Conservation (phyloP, 768 basidiomycete genomes). For the Kwoniella botswanensis region DNA sequence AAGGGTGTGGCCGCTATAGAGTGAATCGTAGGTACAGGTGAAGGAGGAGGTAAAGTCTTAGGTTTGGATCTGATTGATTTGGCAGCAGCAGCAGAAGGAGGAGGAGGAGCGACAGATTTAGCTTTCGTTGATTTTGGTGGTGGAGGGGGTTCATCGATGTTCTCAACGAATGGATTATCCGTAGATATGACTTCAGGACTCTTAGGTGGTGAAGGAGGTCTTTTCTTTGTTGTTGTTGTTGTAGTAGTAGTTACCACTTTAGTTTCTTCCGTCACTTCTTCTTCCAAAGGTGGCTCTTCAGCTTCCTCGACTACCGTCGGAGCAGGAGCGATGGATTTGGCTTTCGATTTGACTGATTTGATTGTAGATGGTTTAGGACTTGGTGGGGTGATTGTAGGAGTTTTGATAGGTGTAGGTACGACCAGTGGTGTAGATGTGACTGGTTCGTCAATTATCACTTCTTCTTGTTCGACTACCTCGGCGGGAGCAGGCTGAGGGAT, state of each 20-base stretch:
- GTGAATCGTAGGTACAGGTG: constrained; percentile 4
- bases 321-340: constrained; percentile 4
- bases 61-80: constrained; percentile 19
- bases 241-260: constrained; percentile 38
- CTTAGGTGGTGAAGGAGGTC: constrained; percentile 18
- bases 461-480: constrained; percentile 12
- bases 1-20: constrained; percentile 15
- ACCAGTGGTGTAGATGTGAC: constrained; percentile 16
- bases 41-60: constrained; percentile 15
- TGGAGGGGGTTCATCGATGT: constrained; percentile 17
- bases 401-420: constrained; percentile 12
- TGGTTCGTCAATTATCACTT: background rate
- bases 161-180: constrained; percentile 21
- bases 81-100: constrained; percentile 3
- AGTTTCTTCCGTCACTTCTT: constrained; percentile 30
- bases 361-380: constrained; percentile 16
- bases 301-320: constrained; percentile 12
- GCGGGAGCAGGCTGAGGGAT: constrained; percentile 13
- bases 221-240: constrained; percentile 21
- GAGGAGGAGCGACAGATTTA: background rate
- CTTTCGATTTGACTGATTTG: constrained; percentile 8
- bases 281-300: constrained; percentile 8
- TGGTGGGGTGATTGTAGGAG: constrained; percentile 13
- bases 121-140: constrained; percentile 10
- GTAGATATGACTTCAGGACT: constrained; percentile 19